Conservation (phyloP, 2,329 filamentous ascomycete species). For the Diplodia seriata region DNA sequence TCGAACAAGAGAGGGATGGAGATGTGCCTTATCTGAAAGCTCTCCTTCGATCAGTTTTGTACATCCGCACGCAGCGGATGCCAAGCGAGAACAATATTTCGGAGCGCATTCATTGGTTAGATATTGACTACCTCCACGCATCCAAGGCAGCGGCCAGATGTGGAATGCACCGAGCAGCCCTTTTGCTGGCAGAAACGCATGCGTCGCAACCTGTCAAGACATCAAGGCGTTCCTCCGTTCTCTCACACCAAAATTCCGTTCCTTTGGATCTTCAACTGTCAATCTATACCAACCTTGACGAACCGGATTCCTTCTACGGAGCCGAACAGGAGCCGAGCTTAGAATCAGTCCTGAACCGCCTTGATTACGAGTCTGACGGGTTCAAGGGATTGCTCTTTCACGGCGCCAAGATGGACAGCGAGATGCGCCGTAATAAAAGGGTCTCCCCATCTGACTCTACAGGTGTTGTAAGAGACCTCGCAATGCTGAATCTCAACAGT, state of each 20-base stretch:
- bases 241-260: constrained; percentile 51
- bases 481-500: constrained; percentile 81
- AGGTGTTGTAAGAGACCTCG: constrained; percentile 77
- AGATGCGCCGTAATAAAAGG: constrained; percentile 69
- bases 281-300: constrained; percentile 92
- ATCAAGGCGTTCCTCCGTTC: constrained; percentile 70
- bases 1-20: constrained; percentile 57
- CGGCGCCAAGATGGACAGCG: constrained; percentile 87
- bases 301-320: constrained; percentile 96
- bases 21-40: constrained; percentile 71
- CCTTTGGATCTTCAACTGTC: constrained; percentile 74
- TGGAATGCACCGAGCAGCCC: constrained; percentile 83
- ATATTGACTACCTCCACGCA: constrained; percentile 75
- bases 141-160: constrained; percentile 77
- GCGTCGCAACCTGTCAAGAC: constrained; percentile 58
- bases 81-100: constrained; percentile 79
- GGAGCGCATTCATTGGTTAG: constrained; percentile 83
- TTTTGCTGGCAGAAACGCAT: constrained; percentile 81
- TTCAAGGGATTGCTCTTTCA: constrained; percentile 88
- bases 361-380: constrained; percentile 90
- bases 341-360: constrained; percentile 75
- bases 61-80: constrained; percentile 80
- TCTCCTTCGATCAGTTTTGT: constrained; percentile 80
- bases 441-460: constrained; percentile 66
- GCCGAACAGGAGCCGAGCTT: constrained; percentile 80